These are phyloP conservation scores for Zostera marina DNA, from an alignment of 116 monocot species.

Conservation along the genomic window DNA sequence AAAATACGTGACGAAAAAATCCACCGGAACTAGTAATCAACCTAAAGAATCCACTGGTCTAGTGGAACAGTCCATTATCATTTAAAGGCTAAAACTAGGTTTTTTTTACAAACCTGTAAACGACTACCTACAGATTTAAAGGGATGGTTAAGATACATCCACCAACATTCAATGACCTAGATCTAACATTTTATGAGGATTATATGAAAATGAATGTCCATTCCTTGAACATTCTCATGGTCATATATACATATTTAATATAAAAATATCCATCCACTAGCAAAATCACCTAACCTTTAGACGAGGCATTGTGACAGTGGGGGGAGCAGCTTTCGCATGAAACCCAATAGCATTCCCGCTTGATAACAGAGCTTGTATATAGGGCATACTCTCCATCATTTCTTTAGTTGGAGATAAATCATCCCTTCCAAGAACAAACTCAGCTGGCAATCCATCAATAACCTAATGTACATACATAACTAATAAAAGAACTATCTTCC, in stretches of 20 bases:
- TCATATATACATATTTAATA: background rate
- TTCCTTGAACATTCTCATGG: no score
- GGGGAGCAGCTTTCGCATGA: conserved; percentile 93
- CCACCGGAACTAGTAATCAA: no score
- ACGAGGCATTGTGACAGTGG: conserved; percentile 96
- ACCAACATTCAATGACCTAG: no score
- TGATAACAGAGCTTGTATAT: conserved; percentile 62
- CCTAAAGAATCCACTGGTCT: no score
- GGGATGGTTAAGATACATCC: no score
- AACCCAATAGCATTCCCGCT: conserved; percentile 53
- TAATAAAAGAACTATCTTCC: background rate
- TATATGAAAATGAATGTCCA: no score
- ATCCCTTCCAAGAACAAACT: conserved; percentile 78
- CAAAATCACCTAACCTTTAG: conserved; percentile 41
- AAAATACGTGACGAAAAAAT: no score
- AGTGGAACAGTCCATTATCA: no score
- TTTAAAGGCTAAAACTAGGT: no score
- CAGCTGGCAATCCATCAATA: conserved; percentile 92
- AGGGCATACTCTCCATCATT: conserved; percentile 69
- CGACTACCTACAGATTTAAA: no score
- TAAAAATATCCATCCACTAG: background rate
- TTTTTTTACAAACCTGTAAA: no score
- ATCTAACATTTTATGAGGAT: no score
- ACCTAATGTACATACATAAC: conserved; percentile 32
- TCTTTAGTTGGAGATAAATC: conserved; percentile 28